Evolutionary conservation across 2,329 filamentous ascomycete species (phyloP).

Genomic region (Fusarium longipes): DNA sequence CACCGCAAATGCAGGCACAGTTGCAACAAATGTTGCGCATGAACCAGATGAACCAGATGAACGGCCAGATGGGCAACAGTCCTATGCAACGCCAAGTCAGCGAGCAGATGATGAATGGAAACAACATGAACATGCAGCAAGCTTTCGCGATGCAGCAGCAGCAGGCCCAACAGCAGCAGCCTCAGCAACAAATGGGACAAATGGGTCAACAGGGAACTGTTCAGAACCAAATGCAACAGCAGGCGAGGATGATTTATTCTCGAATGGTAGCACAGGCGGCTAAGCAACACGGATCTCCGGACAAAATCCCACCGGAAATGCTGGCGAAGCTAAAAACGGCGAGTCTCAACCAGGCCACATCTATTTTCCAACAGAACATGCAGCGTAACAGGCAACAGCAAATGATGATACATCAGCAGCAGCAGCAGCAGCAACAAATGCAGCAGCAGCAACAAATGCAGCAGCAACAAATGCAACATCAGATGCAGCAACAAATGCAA

Average conservation of each 20-base stretch:
- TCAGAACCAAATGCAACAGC: slow-evolving; percentile 51
- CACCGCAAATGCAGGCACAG: slow-evolving; percentile 51
- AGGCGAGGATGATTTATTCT: slow-evolving; percentile 54
- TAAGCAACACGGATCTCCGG: slow-evolving; percentile 54
- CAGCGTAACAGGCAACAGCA: slow-evolving; percentile 24
- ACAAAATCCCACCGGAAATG: slow-evolving; percentile 60
- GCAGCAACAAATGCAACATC: slow-evolving; percentile 45
- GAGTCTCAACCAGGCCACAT: slow-evolving; percentile 55
- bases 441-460: slow-evolving; percentile 49
- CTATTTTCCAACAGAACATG: slow-evolving; percentile 49
- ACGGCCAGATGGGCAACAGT: slow-evolving; percentile 45
- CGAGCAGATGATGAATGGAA: slow-evolving; percentile 56
- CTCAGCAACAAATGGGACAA: slow-evolving; percentile 51
- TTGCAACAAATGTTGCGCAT: slow-evolving; percentile 53
- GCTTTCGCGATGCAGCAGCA: slow-evolving; percentile 53
- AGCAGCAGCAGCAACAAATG: slow-evolving; percentile 46
- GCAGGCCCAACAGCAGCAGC: slow-evolving; percentile 50
- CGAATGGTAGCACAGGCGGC: slow-evolving; percentile 52
- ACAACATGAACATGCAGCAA: slow-evolving; percentile 57
- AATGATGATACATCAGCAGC: slow-evolving; percentile 47
- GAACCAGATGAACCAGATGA: slow-evolving; percentile 54
- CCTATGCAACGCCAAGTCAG: slow-evolving; percentile 50
- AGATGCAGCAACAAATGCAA: slow-evolving; percentile 41
- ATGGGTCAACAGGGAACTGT: slow-evolving; percentile 40
- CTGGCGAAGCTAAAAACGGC: slow-evolving; percentile 58